Percentiles rank a stretch among this genome's conserved stretches.
Evolutionary conservation across 1,284 basidiomycete genomes (phyloP).

Genomic region (Crucibulum cyathiforme): DNA sequence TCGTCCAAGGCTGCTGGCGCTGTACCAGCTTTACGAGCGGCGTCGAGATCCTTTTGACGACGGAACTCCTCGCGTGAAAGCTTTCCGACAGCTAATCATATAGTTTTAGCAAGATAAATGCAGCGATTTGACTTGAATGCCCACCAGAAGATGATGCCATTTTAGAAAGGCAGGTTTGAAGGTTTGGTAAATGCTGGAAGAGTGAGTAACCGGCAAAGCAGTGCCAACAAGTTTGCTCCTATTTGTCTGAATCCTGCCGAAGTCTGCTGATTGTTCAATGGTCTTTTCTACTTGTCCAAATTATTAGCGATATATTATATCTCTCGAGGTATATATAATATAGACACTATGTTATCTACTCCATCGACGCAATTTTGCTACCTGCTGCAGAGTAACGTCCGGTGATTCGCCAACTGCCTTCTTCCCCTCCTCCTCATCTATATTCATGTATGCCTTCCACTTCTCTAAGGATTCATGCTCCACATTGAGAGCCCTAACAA

Average conservation of each 20-base stretch:
- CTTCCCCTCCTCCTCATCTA: slow-evolving; percentile 64
- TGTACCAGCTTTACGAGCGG: slow-evolving; percentile 95
- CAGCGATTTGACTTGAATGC: slow-evolving; percentile 7
- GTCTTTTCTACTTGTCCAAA: background rate
- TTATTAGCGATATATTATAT: background rate
- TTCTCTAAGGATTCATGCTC: slow-evolving; percentile 76
- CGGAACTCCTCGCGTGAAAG: slow-evolving; percentile 93
- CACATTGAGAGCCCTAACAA: slow-evolving; percentile 90
- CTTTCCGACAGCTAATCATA: slow-evolving; percentile 67
- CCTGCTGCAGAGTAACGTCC: slow-evolving; percentile 45
- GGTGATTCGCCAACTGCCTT: slow-evolving; percentile 39
- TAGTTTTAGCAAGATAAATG: too few relatives aligned
- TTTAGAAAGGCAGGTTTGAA: background rate
- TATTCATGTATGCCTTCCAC: slow-evolving; percentile 72
- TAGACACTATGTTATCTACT: background rate
- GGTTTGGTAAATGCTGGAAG: background rate
- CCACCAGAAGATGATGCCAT: slow-evolving; percentile 57
- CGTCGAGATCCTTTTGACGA: slow-evolving; percentile 94
- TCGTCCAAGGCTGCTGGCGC: slow-evolving; percentile 95
- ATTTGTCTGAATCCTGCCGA: too few relatives aligned
- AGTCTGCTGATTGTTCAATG: too few relatives aligned
- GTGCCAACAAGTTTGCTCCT: background rate
- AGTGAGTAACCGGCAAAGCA: background rate
- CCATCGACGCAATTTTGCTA: slow-evolving; percentile 65
- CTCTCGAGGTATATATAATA: background rate